Evolutionary conservation across 768 basidiomycete species (phyloP), one percentile per base, ranked within the genome.

Genomic region (Termitomyces sp.): DNA sequence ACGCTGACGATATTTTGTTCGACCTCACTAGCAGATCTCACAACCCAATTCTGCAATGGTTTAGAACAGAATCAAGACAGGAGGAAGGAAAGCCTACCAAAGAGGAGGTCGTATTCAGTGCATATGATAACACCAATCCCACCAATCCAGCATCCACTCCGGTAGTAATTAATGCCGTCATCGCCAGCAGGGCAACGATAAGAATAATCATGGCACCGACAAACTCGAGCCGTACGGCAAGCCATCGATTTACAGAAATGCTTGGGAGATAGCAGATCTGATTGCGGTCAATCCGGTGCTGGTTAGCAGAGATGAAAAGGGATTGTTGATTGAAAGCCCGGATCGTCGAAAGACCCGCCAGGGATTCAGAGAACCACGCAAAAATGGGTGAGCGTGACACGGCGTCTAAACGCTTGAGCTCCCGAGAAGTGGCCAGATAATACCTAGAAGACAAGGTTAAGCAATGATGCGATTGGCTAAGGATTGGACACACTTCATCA

Each of bases 381-480:
- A 96, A 95, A 58, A 98, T 93, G 1, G 95, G 95, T 0, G 91
- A 93, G 39, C 91, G 86, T 5, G 92, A 92, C 26, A 93, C 88
- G 0, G 93, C 89, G 63, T 95, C 93, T 14, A 95, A 78, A 14
- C 93, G 89, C 69, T 95, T 93, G 26, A 95, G 79, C 69, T 95
- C 93, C 26, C 93, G 86, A 1, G 89, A 91, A 0, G 92, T 93
- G 3, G 90, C 79, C 8, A 95, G 82, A 68, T 95, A 95, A 71
- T 96, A 96, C 43, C 91, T 93, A 63, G 2, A 33, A 47, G n/a
- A 40, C 22, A 44, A 47, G 46, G 44, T 58, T 1, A 57, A 47
- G 20, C 47, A 18, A 40, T 7, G 40, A 44, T 48, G 9, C 7
- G 32, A 5, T 3, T n/a, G 6, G 14, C 3, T 26, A 59, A 47